These are phyloP conservation scores for Chiua sp. DNA, from an alignment of 1,284 basidiomycete species.

Conservation along the genomic window DNA sequence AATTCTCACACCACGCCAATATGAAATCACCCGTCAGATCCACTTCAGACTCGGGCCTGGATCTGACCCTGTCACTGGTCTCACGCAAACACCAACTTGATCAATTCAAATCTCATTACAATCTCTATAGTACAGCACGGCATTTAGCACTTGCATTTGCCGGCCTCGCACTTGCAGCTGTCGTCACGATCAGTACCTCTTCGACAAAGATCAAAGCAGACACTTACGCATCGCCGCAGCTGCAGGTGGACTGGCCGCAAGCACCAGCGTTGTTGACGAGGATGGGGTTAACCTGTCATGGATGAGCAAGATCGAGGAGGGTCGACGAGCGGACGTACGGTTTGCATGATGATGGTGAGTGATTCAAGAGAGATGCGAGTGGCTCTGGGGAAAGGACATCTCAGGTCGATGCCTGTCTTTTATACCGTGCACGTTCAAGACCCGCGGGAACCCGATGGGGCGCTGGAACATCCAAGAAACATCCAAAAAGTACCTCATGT, in stretches of 20 bases:
- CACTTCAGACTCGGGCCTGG: too few relatives aligned
- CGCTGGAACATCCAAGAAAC: too few relatives aligned
- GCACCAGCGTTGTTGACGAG: constrained; percentile 10
- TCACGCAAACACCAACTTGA: too few relatives aligned
- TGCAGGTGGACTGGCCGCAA: neutral
- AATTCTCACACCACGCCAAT: neutral
- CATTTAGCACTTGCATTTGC: constrained; percentile 18
- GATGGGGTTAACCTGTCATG: constrained; percentile 1
- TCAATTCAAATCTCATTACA: too few relatives aligned
- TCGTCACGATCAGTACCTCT: neutral
- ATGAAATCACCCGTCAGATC: too few relatives aligned
- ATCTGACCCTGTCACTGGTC: too few relatives aligned
- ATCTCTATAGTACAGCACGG: too few relatives aligned
- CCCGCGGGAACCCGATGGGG: too few relatives aligned
- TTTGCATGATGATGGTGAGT: neutral
- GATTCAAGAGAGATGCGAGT: neutral
- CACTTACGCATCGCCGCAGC: constrained; percentile 10
- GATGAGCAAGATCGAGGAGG: neutral
- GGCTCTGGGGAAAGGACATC: neutral
- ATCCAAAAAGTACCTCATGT: too few relatives aligned
- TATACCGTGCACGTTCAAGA: too few relatives aligned
- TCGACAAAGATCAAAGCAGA: neutral
- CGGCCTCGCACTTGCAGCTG: constrained; percentile 23
- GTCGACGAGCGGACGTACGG: neutral
- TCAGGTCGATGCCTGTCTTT: neutral